Evolutionary conservation across 345 rosid genomes (phyloP).

Genomic region (Moringa oleifera): DNA sequence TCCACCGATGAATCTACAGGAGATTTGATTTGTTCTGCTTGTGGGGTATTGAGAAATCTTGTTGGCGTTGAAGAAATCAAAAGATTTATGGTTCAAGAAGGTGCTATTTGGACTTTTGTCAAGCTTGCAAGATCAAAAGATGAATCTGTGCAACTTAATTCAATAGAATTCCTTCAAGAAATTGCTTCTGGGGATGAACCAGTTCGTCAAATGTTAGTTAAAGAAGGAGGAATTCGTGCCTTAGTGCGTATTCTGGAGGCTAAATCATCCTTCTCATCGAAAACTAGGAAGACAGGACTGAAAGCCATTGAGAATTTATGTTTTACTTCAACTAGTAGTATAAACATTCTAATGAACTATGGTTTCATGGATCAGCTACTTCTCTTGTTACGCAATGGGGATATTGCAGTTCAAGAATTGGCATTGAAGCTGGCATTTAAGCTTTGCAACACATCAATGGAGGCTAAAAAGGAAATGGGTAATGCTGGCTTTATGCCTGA

Average conservation of each 20-base stretch:
- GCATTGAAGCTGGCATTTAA: constrained; percentile 61
- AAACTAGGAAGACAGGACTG: constrained; percentile 57
- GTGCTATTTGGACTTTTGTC: constrained; percentile 47
- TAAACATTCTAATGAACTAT: constrained; percentile 35
- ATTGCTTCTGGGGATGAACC: constrained; percentile 64
- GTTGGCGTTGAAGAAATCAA: constrained; percentile 84
- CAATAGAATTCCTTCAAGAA: constrained; percentile 58
- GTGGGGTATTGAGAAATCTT: constrained; percentile 77
- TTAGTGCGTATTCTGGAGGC: constrained; percentile 63
- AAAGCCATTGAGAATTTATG: constrained; percentile 69
- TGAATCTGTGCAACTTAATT: constrained; percentile 65
- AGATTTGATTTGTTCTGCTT: constrained; percentile 48
- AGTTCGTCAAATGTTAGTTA: constrained; percentile 41
- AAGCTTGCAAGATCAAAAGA: constrained; percentile 63
- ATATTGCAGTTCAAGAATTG: constrained; percentile 69
- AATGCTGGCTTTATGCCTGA: constrained; percentile 81
- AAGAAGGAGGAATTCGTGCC: constrained; percentile 61
- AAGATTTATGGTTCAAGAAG: constrained; percentile 78
- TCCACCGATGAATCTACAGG: constrained; percentile 27
- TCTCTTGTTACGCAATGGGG: constrained; percentile 52
- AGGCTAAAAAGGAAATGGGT: constrained; percentile 61
- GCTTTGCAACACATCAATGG: constrained; percentile 60
- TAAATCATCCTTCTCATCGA: constrained; percentile 34
- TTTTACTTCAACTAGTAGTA: constrained; percentile 42
- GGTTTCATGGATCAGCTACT: constrained; percentile 59